phyloP scores from a whole-genome alignment of 352 stramenopile species.

The Globisporangium nunn region DNA sequence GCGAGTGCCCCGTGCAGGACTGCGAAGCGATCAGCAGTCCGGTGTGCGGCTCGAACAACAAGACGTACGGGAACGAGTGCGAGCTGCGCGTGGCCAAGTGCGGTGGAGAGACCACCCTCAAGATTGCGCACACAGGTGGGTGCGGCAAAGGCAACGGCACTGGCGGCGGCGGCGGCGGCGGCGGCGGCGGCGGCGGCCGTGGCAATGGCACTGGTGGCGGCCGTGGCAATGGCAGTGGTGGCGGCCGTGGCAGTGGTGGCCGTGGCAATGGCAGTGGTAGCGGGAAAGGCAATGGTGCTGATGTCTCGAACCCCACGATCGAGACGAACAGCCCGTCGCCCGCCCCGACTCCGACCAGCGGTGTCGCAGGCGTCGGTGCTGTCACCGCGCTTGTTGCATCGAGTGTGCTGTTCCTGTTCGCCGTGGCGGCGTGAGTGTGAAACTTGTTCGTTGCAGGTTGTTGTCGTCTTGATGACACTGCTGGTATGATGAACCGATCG shows the following conservation, averaged over 20 bases:
- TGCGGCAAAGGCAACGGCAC: neutral
- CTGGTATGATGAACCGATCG: neutral
- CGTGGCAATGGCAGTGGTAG: neutral
- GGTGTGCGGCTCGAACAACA: conserved; percentile 15
- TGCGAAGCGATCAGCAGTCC: neutral
- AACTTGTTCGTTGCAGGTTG: neutral
- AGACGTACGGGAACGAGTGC: conserved; percentile 18
- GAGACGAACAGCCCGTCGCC: neutral
- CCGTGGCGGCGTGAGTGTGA: neutral
- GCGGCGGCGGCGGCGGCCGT: neutral
- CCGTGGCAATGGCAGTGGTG: neutral
- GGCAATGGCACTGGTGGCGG: neutral
- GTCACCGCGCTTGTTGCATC: neutral
- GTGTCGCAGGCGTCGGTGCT: neutral
- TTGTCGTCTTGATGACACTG: neutral
- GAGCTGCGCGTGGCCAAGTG: conserved; percentile 6
- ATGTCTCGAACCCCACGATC: neutral
- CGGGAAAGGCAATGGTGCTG: neutral
- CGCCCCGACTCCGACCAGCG: neutral
- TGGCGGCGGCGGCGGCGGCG: neutral
- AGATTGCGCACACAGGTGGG: neutral
- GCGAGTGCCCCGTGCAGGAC: neutral
- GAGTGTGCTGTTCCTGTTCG: neutral
- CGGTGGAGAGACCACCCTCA: neutral
- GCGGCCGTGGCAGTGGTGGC: neutral